A percentile compares a stretch with the other conserved stretches of the same genome.
phyloP scores from a whole-genome alignment of 768 basidiomycete species.

The Clavaria fumosa region DNA sequence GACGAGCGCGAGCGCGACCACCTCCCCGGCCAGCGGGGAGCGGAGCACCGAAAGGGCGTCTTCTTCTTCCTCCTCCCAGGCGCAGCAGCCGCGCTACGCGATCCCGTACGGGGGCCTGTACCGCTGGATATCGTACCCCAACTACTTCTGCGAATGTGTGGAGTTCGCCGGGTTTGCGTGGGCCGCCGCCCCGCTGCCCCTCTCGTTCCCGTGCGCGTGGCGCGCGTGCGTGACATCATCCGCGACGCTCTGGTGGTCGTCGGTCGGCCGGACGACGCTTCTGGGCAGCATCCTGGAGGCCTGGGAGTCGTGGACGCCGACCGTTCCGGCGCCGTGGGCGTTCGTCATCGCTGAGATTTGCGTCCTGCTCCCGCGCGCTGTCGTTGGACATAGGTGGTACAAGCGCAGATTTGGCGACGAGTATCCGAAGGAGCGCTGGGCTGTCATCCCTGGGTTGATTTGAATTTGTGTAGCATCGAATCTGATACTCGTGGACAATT shows the following conservation, averaged over 20 bases:
- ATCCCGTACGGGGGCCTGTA: constrained; percentile 74
- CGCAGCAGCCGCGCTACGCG: too few relatives aligned
- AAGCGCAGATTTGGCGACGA: constrained; percentile 47
- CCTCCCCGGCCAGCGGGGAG: too few relatives aligned
- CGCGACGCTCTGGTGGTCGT: constrained; percentile 11
- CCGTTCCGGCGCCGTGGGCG: constrained; percentile 58
- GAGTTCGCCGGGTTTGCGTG: constrained; percentile 88
- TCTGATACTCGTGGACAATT: neutral
- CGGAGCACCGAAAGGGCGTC: too few relatives aligned
- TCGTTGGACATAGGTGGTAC: constrained; percentile 82
- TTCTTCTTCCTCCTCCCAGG: too few relatives aligned
- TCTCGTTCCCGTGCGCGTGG: constrained; percentile 10
- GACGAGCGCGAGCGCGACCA: constrained; percentile 10
- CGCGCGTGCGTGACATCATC: neutral
- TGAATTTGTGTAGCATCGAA: constrained; percentile 18
- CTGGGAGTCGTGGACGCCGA: constrained; percentile 22
- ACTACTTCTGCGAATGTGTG: constrained; percentile 90
- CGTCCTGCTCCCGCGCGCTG: constrained; percentile 70
- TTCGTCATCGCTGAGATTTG: constrained; percentile 63
- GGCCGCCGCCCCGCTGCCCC: constrained; percentile 43
- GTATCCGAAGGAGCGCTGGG: constrained; percentile 69
- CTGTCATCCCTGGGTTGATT: constrained; percentile 66
- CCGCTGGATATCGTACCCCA: constrained; percentile 72
- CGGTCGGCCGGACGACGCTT: constrained; percentile 6
- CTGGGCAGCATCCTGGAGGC: constrained; percentile 15